Evolutionary conservation across 2,329 filamentous ascomycete genomes (phyloP).

Genomic region (Zasmidium angulare): DNA sequence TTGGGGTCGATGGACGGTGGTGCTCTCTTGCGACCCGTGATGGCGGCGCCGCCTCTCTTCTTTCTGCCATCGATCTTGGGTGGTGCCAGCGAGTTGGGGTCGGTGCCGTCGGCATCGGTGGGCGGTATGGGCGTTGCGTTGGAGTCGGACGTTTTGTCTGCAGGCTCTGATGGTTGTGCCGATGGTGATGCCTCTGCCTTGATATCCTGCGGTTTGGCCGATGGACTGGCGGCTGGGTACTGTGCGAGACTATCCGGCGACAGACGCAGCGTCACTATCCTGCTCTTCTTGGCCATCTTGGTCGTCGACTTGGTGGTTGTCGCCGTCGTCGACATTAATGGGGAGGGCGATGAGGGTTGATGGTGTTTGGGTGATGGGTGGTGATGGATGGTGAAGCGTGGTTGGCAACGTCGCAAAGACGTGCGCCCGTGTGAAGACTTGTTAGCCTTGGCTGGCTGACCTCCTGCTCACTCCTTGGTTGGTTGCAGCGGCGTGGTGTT

Average conservation of each 20-base stretch:
- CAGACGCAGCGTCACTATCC: constrained; percentile 30
- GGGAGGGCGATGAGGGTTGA: constrained; percentile 5
- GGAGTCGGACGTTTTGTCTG: constrained; percentile 44
- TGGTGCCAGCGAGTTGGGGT: constrained; percentile 44
- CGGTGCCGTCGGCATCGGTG: constrained; percentile 35
- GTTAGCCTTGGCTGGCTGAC: not conserved
- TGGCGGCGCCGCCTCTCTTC: constrained; percentile 60
- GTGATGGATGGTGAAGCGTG: not conserved
- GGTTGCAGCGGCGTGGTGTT: not conserved
- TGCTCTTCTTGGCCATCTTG: constrained; percentile 32
- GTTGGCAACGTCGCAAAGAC: not conserved
- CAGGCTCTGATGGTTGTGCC: constrained; percentile 34
- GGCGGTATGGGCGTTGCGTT: constrained; percentile 40
- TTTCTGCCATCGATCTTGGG: constrained; percentile 55
- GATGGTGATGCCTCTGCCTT: constrained; percentile 39
- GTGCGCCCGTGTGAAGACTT: not conserved
- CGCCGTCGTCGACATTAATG: constrained; percentile 20
- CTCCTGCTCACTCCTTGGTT: not conserved
- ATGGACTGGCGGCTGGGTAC: constrained; percentile 35
- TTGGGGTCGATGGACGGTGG: constrained; percentile 50
- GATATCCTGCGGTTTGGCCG: constrained; percentile 17
- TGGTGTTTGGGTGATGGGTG: not conserved
- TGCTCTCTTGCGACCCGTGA: constrained; percentile 33
- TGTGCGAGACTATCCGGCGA: constrained; percentile 25
- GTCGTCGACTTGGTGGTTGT: constrained; percentile 23